Base-by-base conservation (phyloP, 106 monocot species). In the Triglochin maritima region DNA sequence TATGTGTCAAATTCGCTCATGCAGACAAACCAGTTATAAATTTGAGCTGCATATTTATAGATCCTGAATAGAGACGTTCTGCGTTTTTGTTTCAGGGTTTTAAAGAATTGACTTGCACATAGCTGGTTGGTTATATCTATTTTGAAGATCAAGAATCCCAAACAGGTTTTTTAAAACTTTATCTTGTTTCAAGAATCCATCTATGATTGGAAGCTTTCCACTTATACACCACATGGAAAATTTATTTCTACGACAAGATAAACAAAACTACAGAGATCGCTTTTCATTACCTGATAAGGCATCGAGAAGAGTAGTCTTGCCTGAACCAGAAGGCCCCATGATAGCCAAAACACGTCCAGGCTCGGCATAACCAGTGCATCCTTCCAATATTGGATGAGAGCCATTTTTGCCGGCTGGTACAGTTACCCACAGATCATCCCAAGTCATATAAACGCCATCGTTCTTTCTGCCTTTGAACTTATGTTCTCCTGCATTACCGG, bases 241-340 rank as follows among this genome's bases (percentile, higher is more conserved):
- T 29, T 29, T 29, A 29, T 29, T 29, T 29, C 29, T 29, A 29
- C 29, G 29, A 29, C 29, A 52, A 11, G 11, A 11, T 52, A 0
- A 52, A 2, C 52, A 52, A 52, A 52, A 8, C 11, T 52, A 11
- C 9, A 6, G 52, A 11, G 9, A 11, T 7, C 52, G 0, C 52
- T 52, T 52, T 52, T 52, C 2, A 5, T 9, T 48, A 74, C 84
- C 84, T 72, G 85, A 81, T 10, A 81, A 62, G 10, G 79, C 46
- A 44, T 85, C 85, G 4, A 85, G 85, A 43, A 81, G 70, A 7
- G 81, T 85, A 4, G 81, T 79, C 63, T 82, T 85, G 59, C 85
- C 85, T 42, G 81, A 81, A 4, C 85, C 85, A 4, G 85, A 85
- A 49, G 85, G 85, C 2, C 85, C 85, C 85, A 85, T 85, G 70